Evolutionary conservation across 2,329 filamentous ascomycete genomes (phyloP).

Genomic region (Fusarium sp.): DNA sequence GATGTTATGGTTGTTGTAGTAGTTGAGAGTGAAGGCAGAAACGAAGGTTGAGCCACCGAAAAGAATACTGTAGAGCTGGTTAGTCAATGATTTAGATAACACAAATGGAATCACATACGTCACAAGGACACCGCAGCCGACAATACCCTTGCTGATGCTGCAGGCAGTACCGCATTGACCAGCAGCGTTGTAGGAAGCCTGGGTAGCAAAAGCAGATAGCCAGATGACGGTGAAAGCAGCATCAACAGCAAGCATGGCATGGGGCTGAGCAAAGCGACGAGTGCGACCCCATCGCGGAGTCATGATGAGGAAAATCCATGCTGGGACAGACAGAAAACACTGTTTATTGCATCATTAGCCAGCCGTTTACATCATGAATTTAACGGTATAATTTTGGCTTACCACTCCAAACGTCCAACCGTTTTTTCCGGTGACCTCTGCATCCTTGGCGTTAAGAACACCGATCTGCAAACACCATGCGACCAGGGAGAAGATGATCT

Average conservation of each 20-base stretch:
- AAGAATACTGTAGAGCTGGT: constrained; percentile 61
- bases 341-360: constrained; percentile 50
- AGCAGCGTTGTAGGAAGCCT: constrained; percentile 73
- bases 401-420: constrained; percentile 76
- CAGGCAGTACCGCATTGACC: constrained; percentile 69
- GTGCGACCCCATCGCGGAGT: constrained; percentile 74
- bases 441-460: constrained; percentile 64
- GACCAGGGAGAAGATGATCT: constrained; percentile 67
- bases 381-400: constrained; percentile 48
- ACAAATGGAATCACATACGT: constrained; percentile 61
- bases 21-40: constrained; percentile 71
- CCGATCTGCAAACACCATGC: constrained; percentile 71
- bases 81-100: constrained; percentile 2
- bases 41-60: constrained; percentile 67
- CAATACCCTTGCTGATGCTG: constrained; percentile 72
- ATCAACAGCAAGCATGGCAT: constrained; percentile 72
- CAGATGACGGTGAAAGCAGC: constrained; percentile 70
- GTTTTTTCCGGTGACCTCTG: constrained; percentile 68
- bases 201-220: constrained; percentile 75
- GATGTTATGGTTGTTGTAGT: constrained; percentile 72
- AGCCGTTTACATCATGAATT: neutral
- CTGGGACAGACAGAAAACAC: constrained; percentile 75
- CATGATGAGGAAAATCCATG: constrained; percentile 75
- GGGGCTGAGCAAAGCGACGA: constrained; percentile 71
- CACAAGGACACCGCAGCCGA: constrained; percentile 72